Percentiles rank a stretch among this genome's conserved stretches.
Evolutionary conservation across 768 basidiomycete species (phyloP).

Genomic region (Tricholoma terreum): DNA sequence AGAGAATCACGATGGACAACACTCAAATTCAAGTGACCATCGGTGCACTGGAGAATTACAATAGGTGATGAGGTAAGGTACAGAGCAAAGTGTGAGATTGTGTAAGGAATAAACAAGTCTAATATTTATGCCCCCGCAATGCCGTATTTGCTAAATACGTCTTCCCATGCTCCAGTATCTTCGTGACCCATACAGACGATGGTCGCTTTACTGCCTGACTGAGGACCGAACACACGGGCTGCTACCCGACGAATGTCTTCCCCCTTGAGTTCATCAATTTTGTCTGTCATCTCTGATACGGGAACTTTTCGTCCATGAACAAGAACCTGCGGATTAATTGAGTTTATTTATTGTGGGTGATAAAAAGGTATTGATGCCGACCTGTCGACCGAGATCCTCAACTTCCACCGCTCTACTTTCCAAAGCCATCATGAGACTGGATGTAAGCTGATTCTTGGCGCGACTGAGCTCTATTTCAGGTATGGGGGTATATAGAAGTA

Average conservation of each 20-base stretch:
- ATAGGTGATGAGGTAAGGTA: not conserved
- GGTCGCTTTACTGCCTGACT: slow-evolving; percentile 64
- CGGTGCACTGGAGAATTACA: not conserved
- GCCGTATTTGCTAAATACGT: slow-evolving; percentile 67
- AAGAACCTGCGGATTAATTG: slow-evolving; percentile 51
- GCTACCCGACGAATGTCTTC: slow-evolving; percentile 77
- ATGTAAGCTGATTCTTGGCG: slow-evolving; percentile 95
- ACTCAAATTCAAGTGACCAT: slow-evolving; percentile 19
- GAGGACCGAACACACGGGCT: slow-evolving; percentile 64
- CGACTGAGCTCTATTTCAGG: slow-evolving; percentile 70
- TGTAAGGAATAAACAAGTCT: slow-evolving; percentile 5
- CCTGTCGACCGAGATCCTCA: slow-evolving; percentile 90
- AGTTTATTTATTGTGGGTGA: slow-evolving; percentile 2
- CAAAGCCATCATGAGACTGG: slow-evolving; percentile 89
- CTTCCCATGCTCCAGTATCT: slow-evolving; percentile 65
- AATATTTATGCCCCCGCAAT: slow-evolving; percentile 35
- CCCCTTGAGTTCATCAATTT: slow-evolving; percentile 73
- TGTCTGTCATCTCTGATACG: slow-evolving; percentile 85
- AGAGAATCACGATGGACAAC: slow-evolving; percentile 62
- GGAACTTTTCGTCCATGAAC: slow-evolving; percentile 85
- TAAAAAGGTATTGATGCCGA: slow-evolving; percentile 19
- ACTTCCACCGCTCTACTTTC: slow-evolving; percentile 85
- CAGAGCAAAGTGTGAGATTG: slow-evolving; percentile 9
- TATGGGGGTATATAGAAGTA: slow-evolving; percentile 69
- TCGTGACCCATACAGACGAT: slow-evolving; percentile 83